Base-by-base conservation (phyloP, 108 stramenopile genomes). In the Skeletonema potamos region DNA sequence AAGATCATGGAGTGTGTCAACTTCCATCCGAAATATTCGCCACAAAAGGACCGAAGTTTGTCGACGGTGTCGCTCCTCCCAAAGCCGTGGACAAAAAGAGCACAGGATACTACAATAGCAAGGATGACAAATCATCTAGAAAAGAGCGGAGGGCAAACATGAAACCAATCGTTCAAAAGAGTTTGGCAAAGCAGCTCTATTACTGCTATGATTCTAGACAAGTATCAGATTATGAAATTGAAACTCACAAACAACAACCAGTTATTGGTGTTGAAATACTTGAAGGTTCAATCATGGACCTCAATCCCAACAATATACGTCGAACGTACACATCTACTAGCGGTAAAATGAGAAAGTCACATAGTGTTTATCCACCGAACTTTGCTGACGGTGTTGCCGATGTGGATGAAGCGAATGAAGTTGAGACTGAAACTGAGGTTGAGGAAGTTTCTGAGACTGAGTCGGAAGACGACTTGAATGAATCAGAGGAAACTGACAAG, bases 271-370 rank as follows among this genome's bases (percentile, higher is more conserved):
- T 86, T 0, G 85, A 94, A 75, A 56, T 94, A n/a, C 61, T 94
- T 44, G 90, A 94, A 55, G 86, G 85, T 27, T 86, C 84, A 4
- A 56, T 90, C 27, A 75, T 82, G 30, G 77, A 82, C 65, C 81
- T 94, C 39, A 94, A 94, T 70, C 86, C 81, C 6, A 82, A 84
- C 71, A 85, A 89, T 55, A 70, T 93, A n/a, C 79, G 90, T 11
- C 74, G 85, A 44, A 88, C 87, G 2, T 87, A 90, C 32, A 79
- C 77, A 28, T 78, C 77, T 3, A 29, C 43, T 17, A 54, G 70
- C 11, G 36, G 30, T 41, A 60, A 83, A 64, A 68, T 83, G 68
- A 88, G 89, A 64, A 83, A 69, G 27, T 79, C 66, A 9, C 69
- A 69, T 46, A 75, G 68, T 18, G 86, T 85, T 64, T 85, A 89